phyloP scores from a whole-genome alignment of 73 alveolate species.

The Halteria grandinella region DNA sequence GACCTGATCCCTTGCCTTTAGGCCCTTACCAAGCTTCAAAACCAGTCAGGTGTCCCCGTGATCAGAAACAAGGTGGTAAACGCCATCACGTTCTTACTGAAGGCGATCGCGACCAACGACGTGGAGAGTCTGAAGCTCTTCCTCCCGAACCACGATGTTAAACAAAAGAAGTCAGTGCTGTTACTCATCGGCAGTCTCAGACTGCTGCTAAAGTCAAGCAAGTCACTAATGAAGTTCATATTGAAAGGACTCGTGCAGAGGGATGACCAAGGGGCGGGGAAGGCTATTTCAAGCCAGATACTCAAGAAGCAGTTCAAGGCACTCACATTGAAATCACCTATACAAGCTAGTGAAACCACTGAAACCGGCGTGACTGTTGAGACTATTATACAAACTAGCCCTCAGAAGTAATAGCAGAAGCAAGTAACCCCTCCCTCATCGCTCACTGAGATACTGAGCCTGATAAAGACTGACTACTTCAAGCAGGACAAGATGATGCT shows the following conservation, averaged over 20 bases:
- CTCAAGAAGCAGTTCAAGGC: constrained; percentile 26
- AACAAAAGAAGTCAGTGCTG: constrained; percentile 11
- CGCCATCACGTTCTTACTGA: constrained; percentile 28
- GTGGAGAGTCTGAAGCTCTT: not conserved
- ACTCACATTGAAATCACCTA: too few species aligned
- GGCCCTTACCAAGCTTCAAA: constrained; percentile 3
- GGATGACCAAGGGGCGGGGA: constrained; percentile 8
- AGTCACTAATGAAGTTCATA: constrained; percentile 17
- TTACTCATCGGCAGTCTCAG: constrained; percentile 25
- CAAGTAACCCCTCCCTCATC: too few species aligned
- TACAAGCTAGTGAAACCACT: too few species aligned
- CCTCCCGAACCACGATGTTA: constrained; percentile 1
- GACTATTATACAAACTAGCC: too few species aligned
- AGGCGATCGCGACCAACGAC: constrained; percentile 15
- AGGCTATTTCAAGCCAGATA: too few species aligned
- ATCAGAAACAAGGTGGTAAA: constrained; percentile 43
- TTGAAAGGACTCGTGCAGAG: constrained; percentile 15
- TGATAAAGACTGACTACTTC: constrained; percentile 26
- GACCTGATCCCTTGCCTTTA: constrained; percentile 23
- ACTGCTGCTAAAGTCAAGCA: constrained; percentile 20
- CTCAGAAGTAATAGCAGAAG: too few species aligned
- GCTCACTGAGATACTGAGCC: too few species aligned
- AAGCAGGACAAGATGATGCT: constrained; percentile 7
- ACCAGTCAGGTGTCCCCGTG: constrained; percentile 15
- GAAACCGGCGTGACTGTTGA: too few species aligned